These are phyloP conservation scores for Pseudoscleropodium purum DNA, from an alignment of 225 moss, liverwort and hornwort species.

Conservation along the genomic window DNA sequence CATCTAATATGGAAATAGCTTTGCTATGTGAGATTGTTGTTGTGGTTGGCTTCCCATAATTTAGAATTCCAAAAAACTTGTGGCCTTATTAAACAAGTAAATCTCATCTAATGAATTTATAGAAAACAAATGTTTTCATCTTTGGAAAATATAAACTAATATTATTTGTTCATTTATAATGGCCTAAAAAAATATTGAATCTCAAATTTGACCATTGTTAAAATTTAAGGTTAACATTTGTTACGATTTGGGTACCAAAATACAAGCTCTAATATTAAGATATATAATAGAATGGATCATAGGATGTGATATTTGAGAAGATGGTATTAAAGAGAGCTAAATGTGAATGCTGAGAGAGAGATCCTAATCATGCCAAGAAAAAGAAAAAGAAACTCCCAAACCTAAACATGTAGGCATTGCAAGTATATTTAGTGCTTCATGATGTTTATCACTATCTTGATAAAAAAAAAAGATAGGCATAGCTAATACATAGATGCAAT, in stretches of 20 bases:
- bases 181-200: background rate
- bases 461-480: too few relatives aligned
- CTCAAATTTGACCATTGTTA: background rate
- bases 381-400: background rate
- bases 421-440: too few relatives aligned
- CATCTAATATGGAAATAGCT: too few relatives aligned
- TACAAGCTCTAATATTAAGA: background rate
- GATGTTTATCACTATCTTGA: too few relatives aligned
- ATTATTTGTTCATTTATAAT: background rate
- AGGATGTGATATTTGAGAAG: background rate
- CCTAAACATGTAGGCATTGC: too few relatives aligned
- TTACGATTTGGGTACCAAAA: too few relatives aligned
- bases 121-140: background rate
- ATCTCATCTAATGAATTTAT: too few relatives aligned
- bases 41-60: too few relatives aligned
- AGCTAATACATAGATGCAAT: too few relatives aligned
- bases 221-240: background rate
- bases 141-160: background rate
- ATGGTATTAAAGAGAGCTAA: background rate
- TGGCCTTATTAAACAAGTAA: too few relatives aligned
- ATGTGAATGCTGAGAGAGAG: rapidly evolving
- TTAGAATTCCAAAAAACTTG: too few relatives aligned
- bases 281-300: background rate
- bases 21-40: too few relatives aligned
- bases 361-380: background rate